These are phyloP conservation scores for Moesziomyces globuligerus DNA, from an alignment of 1,284 basidiomycete species.

Conservation along the genomic window DNA sequence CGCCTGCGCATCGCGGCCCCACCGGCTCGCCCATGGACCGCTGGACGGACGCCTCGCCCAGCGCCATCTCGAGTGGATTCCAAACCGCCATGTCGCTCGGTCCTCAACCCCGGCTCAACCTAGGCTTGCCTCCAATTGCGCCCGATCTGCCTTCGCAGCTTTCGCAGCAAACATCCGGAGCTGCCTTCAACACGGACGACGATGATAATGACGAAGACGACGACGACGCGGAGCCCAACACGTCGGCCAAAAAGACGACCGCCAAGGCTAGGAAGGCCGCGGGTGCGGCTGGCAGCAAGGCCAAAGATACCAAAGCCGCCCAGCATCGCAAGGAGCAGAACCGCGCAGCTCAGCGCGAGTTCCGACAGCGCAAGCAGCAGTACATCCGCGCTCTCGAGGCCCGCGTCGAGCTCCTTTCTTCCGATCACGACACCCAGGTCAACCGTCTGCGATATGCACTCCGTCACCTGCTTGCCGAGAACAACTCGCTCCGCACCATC, in stretches of 20 bases:
- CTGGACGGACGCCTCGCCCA: slow-evolving; percentile 54
- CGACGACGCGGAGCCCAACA: slow-evolving; percentile 36
- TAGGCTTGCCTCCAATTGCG: neutral
- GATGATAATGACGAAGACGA: slow-evolving; percentile 50
- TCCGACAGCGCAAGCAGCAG: slow-evolving; percentile 62
- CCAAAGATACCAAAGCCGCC: slow-evolving; percentile 34
- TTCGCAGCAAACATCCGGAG: slow-evolving; percentile 14
- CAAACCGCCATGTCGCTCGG: slow-evolving; percentile 53
- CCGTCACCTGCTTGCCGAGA: slow-evolving; percentile 56
- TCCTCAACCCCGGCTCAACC: slow-evolving; percentile 43
- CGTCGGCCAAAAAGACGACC: slow-evolving; percentile 28
- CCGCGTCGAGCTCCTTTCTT: slow-evolving; percentile 59
- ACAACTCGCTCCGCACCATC: slow-evolving; percentile 56
- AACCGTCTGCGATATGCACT: slow-evolving; percentile 54
- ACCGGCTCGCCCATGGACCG: slow-evolving; percentile 55
- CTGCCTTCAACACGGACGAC: slow-evolving; percentile 35
- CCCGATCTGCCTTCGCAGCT: too few relatives aligned
- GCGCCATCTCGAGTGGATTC: slow-evolving; percentile 54
- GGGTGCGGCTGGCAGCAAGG: slow-evolving; percentile 22
- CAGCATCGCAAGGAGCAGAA: slow-evolving; percentile 61
- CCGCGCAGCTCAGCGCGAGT: slow-evolving; percentile 61
- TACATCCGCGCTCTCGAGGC: slow-evolving; percentile 62
- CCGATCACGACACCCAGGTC: slow-evolving; percentile 60
- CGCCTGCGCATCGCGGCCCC: slow-evolving; percentile 48
- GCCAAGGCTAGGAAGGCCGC: slow-evolving; percentile 16